phyloP scores from a whole-genome alignment of 1,139 yeast genomes.

The Pichia sp. region DNA sequence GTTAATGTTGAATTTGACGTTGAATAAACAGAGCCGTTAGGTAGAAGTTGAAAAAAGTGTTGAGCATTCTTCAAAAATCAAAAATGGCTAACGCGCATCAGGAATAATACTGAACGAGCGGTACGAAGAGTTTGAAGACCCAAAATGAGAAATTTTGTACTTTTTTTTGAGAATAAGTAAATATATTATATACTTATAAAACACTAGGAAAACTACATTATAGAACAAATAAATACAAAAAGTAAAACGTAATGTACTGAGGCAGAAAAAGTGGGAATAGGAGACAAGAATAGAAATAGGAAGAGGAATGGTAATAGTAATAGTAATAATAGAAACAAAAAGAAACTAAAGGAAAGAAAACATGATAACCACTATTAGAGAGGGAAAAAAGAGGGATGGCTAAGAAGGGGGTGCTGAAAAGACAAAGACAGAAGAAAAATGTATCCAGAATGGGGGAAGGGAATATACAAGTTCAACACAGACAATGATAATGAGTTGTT shows the following conservation, averaged over 20 bases:
- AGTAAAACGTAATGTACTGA: conserved; percentile 1
- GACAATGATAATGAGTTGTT: neutral
- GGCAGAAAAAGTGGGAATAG: neutral
- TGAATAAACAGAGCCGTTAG: neutral
- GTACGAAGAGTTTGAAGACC: conserved; percentile 2
- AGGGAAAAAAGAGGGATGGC: neutral
- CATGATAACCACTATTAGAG: neutral
- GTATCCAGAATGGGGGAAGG: neutral
- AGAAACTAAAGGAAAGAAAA: neutral
- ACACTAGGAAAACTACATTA: conserved; percentile 1
- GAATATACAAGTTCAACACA: conserved; percentile 1
- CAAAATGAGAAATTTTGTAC: neutral
- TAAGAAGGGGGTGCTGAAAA: no score
- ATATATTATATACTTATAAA: neutral
- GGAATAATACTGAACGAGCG: conserved; percentile 3
- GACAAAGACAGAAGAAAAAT: neutral
- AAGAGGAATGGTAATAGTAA: no score
- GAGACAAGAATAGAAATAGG: no score
- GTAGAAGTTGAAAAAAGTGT: neutral
- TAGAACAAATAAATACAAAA: conserved; percentile 2
- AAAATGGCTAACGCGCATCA: neutral
- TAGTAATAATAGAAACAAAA: neutral
- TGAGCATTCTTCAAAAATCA: conserved; percentile 2
- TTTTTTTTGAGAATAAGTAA: neutral
- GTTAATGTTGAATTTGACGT: neutral